phyloP scores from a whole-genome alignment of 2,329 filamentous ascomycete genomes.

The Alternaria rosae region DNA sequence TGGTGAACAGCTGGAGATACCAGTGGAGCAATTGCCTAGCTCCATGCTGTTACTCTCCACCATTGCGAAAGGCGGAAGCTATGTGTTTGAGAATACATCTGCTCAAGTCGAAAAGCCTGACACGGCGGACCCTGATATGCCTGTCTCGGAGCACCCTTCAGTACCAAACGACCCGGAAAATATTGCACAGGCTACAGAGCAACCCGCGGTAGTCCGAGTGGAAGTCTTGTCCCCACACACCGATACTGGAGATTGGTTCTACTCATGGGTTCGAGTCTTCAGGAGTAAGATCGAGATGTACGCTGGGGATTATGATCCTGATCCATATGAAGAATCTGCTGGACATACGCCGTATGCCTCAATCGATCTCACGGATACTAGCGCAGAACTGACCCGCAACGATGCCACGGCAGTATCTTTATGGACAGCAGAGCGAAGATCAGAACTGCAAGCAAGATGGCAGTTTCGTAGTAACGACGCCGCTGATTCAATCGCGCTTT shows the following conservation, averaged over 20 bases:
- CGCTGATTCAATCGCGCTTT: conserved; percentile 6
- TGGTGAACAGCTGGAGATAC: conserved; percentile 28
- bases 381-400: background rate
- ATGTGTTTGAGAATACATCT: conserved; percentile 25
- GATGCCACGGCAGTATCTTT: background rate
- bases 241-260: background rate
- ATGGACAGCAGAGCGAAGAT: background rate
- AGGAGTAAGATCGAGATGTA: background rate
- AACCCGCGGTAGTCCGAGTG: conserved; percentile 15
- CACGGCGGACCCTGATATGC: background rate
- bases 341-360: background rate
- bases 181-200: background rate
- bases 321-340: background rate
- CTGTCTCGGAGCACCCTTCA: background rate
- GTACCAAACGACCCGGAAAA: background rate
- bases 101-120: background rate
- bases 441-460: background rate
- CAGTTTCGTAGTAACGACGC: conserved; percentile 5
- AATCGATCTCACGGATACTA: fast-evolving
- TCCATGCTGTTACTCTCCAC: conserved; percentile 27
- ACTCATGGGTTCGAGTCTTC: background rate
- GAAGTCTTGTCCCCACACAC: conserved; percentile 8
- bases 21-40: conserved; percentile 22
- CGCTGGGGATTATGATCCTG: too few relatives aligned
- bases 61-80: conserved; percentile 22